Percentiles rank a stretch among this genome's conserved stretches.
phyloP scores from a whole-genome alignment of 2,329 filamentous ascomycete genomes.

The Paraconiothyrium brasiliense region DNA sequence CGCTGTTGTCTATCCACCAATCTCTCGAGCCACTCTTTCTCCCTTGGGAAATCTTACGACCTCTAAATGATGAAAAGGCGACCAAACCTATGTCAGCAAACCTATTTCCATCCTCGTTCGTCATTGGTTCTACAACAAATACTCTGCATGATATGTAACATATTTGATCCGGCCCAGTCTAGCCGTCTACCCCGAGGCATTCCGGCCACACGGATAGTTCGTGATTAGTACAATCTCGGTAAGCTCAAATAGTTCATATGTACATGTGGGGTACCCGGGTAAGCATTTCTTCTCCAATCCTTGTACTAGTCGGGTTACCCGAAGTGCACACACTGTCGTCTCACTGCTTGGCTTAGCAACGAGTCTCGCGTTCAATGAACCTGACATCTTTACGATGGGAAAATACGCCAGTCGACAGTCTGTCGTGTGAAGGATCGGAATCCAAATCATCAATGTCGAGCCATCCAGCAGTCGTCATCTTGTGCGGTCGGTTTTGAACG shows the following conservation, averaged over 20 bases:
- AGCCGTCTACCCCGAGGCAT: not conserved
- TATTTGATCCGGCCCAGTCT: conserved; percentile 1
- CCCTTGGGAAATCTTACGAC: not conserved
- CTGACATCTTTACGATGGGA: too few relatives aligned
- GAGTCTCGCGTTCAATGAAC: not conserved
- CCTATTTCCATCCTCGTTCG: not conserved
- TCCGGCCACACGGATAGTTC: not conserved
- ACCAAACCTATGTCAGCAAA: not conserved
- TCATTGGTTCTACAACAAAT: not conserved
- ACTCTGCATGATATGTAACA: not conserved
- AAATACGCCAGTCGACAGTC: too few relatives aligned
- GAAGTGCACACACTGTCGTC: not conserved
- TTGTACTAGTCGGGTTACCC: not conserved
- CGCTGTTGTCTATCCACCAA: not conserved
- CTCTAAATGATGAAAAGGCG: not conserved
- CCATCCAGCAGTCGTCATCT: not conserved
- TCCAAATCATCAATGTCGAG: not conserved
- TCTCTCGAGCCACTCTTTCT: not conserved
- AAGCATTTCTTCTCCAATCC: not conserved
- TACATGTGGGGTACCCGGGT: conserved; percentile 5
- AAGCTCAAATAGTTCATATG: not conserved
- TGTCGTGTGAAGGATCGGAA: not conserved
- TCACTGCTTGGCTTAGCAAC: not conserved
- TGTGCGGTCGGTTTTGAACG: conserved; percentile 3
- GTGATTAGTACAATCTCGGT: not conserved